phyloP scores from a whole-genome alignment of 768 basidiomycete species.

The Rhodotorula kratochvilovae region DNA sequence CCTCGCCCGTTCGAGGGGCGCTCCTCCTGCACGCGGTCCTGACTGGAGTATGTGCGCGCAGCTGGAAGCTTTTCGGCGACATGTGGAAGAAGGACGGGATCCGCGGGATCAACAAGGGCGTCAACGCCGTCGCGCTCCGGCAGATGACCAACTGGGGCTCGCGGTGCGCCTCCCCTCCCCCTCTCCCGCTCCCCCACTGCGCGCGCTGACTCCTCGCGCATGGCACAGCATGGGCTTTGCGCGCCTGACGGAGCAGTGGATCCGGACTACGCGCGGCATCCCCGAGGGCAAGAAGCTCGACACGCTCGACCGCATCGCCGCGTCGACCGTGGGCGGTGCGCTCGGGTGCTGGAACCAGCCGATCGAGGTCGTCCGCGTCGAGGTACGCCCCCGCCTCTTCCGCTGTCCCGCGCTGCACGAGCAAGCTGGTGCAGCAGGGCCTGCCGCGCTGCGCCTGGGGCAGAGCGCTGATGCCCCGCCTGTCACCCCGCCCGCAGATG shows the following conservation, averaged over 20 bases:
- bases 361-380: constrained; percentile 74
- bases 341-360: constrained; percentile 90
- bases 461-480: no score
- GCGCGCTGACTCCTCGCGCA: constrained; percentile 26
- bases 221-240: constrained; percentile 90
- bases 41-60: constrained; percentile 49
- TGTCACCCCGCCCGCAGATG: constrained; percentile 65
- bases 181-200: background rate
- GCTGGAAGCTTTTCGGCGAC: constrained; percentile 89
- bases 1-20: background rate
- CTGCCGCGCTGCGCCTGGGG: no score
- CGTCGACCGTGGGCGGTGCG: constrained; percentile 79
- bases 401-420: background rate
- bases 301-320: constrained; percentile 77
- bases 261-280: constrained; percentile 74
- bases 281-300: constrained; percentile 67
- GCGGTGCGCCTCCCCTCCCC: constrained; percentile 37
- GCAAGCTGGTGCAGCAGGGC: no score
- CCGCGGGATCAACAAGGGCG: constrained; percentile 96
- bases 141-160: constrained; percentile 53
- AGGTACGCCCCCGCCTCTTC: constrained; percentile 54
- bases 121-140: constrained; percentile 60
- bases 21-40: no score
- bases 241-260: constrained; percentile 75
- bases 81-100: constrained; percentile 91